phyloP scores from a whole-genome alignment of 805 yeast species.

The Phaffomyces opuntiae region DNA sequence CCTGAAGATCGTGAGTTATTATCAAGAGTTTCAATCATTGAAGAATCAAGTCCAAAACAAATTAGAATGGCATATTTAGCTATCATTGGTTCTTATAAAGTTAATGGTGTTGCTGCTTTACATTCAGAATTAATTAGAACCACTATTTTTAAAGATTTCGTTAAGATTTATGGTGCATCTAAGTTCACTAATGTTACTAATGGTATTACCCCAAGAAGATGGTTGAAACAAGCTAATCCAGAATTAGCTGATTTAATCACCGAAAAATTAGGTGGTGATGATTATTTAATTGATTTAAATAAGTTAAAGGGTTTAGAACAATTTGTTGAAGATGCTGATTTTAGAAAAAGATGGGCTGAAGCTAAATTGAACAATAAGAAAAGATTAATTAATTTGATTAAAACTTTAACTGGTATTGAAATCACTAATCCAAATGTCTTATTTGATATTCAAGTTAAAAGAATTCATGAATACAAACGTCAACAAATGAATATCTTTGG shows the following conservation, averaged over 20 bases:
- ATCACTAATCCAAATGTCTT: slow-evolving; percentile 65
- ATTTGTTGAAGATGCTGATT: slow-evolving; percentile 59
- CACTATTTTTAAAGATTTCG: slow-evolving; percentile 87
- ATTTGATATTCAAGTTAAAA: slow-evolving; percentile 88
- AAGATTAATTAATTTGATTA: slow-evolving; percentile 59
- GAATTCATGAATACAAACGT: slow-evolving; percentile 94
- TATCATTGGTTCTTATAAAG: slow-evolving; percentile 85
- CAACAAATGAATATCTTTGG: slow-evolving; percentile 92
- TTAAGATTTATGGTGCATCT: slow-evolving; percentile 69
- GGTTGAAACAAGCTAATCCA: slow-evolving; percentile 94
- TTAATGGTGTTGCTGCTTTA: slow-evolving; percentile 92
- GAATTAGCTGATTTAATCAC: slow-evolving; percentile 66
- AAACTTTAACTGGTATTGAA: slow-evolving; percentile 46
- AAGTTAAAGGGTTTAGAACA: slow-evolving; percentile 59
- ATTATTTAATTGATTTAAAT: slow-evolving; percentile 61
- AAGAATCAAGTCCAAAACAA: slow-evolving; percentile 73
- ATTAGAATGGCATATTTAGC: slow-evolving; percentile 92
- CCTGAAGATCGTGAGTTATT: slow-evolving; percentile 64
- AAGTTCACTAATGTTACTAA: slow-evolving; percentile 90
- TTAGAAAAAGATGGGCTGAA: slow-evolving; percentile 62
- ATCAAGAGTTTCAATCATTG: slow-evolving; percentile 72
- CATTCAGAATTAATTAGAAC: slow-evolving; percentile 88
- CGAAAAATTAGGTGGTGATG: slow-evolving; percentile 61
- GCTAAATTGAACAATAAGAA: slow-evolving; percentile 67
- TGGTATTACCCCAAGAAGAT: slow-evolving; percentile 94